Evolutionary conservation across 78 protist species (phyloP).

Genomic region (Trichosphaerium sp.): DNA sequence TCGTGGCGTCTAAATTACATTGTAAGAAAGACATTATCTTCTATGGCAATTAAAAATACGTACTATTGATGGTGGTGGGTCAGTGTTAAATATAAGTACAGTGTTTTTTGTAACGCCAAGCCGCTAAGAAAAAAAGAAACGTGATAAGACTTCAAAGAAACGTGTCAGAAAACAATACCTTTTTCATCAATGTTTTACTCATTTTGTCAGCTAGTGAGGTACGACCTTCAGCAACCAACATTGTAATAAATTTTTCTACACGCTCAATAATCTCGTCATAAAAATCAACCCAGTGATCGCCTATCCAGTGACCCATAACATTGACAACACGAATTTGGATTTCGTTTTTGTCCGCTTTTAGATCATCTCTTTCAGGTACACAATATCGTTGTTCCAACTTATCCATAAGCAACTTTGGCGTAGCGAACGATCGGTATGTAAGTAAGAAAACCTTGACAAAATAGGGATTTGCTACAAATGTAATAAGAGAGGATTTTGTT

Average conservation of each 20-base stretch:
- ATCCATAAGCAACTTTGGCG: conserved; percentile 28
- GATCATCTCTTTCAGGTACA: conserved; percentile 33
- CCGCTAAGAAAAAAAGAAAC: too few species aligned
- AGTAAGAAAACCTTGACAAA: conserved; percentile 32
- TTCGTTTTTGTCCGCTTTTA: conserved; percentile 3
- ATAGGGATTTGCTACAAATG: conserved; percentile 1
- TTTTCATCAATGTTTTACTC: conserved; percentile 21
- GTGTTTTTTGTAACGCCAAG: conserved; percentile 15
- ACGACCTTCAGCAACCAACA: conserved; percentile 15
- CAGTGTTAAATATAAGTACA: background rate
- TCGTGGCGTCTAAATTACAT: conserved; percentile 24
- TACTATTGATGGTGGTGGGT: background rate
- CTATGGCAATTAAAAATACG: too few species aligned
- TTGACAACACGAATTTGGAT: conserved; percentile 33
- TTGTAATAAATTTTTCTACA: conserved; percentile 8
- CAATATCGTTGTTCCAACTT: conserved; percentile 33
- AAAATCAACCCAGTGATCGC: conserved; percentile 42
- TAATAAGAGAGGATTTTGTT: too few species aligned
- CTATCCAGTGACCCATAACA: conserved; percentile 39
- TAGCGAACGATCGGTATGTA: conserved; percentile 51
- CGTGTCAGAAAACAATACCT: conserved; percentile 28
- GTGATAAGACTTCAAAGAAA: too few species aligned
- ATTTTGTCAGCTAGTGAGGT: conserved; percentile 21
- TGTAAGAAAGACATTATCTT: conserved; percentile 32
- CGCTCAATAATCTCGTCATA: conserved; percentile 33